A percentile compares a stretch with the other conserved stretches of the same genome.
phyloP scores from a whole-genome alignment of 208 protist genomes.

The Vickermania spadyakhi region DNA sequence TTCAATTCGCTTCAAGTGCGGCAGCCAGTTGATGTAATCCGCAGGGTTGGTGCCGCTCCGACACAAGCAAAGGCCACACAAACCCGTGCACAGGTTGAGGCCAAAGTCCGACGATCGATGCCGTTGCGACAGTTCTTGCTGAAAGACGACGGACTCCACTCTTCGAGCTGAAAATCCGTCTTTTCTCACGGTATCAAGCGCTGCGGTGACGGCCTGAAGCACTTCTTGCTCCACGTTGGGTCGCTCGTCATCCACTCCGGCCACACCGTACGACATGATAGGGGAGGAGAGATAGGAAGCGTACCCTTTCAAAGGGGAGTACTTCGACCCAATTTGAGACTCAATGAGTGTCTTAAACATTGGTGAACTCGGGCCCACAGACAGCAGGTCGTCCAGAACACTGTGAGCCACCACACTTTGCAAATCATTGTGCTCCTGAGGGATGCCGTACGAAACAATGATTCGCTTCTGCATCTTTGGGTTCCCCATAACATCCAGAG shows the following conservation, averaged over 20 bases:
- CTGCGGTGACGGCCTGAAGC: slow-evolving; percentile 35
- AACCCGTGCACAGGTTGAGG: slow-evolving; percentile 61
- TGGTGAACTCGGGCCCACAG: slow-evolving; percentile 71
- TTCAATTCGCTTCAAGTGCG: slow-evolving; percentile 50
- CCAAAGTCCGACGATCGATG: slow-evolving; percentile 85
- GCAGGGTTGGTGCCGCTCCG: slow-evolving; percentile 60
- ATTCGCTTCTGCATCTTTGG: slow-evolving; percentile 71
- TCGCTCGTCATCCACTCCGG: slow-evolving; percentile 71
- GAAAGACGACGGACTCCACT: slow-evolving; percentile 80
- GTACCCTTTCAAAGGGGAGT: slow-evolving; percentile 78
- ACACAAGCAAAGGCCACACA: slow-evolving; percentile 66
- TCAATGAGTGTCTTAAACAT: slow-evolving; percentile 87
- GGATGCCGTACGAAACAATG: slow-evolving; percentile 66
- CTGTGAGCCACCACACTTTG: slow-evolving; percentile 73
- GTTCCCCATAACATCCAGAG: slow-evolving; percentile 79
- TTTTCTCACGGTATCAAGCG: slow-evolving; percentile 37
- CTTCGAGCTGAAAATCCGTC: slow-evolving; percentile 81
- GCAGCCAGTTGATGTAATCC: slow-evolving; percentile 84
- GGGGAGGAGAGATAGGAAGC: slow-evolving; percentile 72
- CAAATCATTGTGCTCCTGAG: slow-evolving; percentile 39
- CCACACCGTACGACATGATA: slow-evolving; percentile 83
- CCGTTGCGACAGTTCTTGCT: slow-evolving; percentile 82
- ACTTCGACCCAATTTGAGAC: slow-evolving; percentile 80
- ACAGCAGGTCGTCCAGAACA: slow-evolving; percentile 79
- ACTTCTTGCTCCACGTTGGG: slow-evolving; percentile 50